These are phyloP conservation scores for Colletotrichum graminicola DNA, from an alignment of 2,329 filamentous ascomycete species.

Conservation along the genomic window DNA sequence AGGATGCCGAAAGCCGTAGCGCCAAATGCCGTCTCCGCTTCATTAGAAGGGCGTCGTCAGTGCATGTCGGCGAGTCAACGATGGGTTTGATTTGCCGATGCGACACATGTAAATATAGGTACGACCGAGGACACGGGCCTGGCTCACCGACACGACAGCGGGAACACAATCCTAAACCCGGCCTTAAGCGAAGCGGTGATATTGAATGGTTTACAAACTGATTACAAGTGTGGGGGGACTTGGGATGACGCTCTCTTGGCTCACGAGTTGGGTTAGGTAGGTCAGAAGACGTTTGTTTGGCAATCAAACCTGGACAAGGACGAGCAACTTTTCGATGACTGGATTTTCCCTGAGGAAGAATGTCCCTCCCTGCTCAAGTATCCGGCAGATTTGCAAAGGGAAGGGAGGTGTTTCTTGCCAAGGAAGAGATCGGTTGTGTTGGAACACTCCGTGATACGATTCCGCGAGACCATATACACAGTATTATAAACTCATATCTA, in stretches of 20 bases:
- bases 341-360: background rate
- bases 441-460: background rate
- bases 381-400: background rate
- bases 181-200: background rate
- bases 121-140: background rate
- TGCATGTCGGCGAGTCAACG: background rate
- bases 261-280: background rate
- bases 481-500: no score
- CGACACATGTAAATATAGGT: no score
- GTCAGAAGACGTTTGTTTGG: background rate
- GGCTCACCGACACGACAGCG: background rate
- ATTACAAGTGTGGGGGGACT: background rate
- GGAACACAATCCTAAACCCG: background rate
- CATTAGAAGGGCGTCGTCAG: background rate
- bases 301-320: background rate
- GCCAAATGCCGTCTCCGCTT: background rate
- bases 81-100: background rate
- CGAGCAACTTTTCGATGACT: background rate
- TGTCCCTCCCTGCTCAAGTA: background rate
- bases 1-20: constrained; percentile 6
- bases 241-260: background rate
- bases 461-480: background rate
- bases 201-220: background rate
- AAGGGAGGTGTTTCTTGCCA: background rate
- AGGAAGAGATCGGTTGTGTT: background rate